These are phyloP conservation scores for Berkeleyomyces rouxiae DNA, from an alignment of 2,329 filamentous ascomycete species.

Conservation along the genomic window DNA sequence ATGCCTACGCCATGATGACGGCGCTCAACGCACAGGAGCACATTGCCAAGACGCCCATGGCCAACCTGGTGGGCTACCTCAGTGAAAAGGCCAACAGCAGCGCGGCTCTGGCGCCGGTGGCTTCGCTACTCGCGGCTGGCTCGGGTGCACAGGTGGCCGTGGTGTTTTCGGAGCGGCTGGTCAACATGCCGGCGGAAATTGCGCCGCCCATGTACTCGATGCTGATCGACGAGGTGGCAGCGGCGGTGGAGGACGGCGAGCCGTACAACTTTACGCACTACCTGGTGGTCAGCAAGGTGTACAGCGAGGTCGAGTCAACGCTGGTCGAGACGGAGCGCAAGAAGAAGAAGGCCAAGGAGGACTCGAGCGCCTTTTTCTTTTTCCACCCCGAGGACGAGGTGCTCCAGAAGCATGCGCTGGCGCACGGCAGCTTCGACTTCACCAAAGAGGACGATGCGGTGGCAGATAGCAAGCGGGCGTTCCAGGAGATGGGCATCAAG, in stretches of 20 bases:
- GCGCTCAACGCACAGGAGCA: conserved; percentile 71
- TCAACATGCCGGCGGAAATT: conserved; percentile 93
- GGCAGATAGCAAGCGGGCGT: conserved; percentile 83
- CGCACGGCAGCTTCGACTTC: conserved; percentile 56
- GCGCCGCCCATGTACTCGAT: conserved; percentile 89
- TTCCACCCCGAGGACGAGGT: conserved; percentile 96
- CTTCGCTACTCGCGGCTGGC: conserved; percentile 19
- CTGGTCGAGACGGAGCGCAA: conserved; percentile 38
- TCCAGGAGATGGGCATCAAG: conserved; percentile 82
- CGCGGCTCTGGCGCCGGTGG: conserved; percentile 32
- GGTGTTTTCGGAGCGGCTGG: conserved; percentile 78
- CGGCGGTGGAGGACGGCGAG: conserved; percentile 76
- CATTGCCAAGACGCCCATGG: conserved; percentile 55
- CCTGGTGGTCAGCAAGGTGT: conserved; percentile 80
- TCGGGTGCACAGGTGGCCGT: conserved; percentile 52
- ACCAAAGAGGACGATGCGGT: conserved; percentile 65
- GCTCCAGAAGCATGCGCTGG: conserved; percentile 57
- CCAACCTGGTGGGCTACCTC: conserved; percentile 57
- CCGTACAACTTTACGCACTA: conserved; percentile 91
- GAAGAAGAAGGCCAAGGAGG: conserved; percentile 38
- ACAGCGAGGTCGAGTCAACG: conserved; percentile 69
- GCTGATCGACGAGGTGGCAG: conserved; percentile 80
- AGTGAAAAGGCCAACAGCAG: conserved; percentile 35
- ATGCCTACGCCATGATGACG: conserved; percentile 84
- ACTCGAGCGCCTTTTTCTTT: conserved; percentile 45